Base-by-base conservation (phyloP, 768 basidiomycete species). In the Mycena alexandri region DNA sequence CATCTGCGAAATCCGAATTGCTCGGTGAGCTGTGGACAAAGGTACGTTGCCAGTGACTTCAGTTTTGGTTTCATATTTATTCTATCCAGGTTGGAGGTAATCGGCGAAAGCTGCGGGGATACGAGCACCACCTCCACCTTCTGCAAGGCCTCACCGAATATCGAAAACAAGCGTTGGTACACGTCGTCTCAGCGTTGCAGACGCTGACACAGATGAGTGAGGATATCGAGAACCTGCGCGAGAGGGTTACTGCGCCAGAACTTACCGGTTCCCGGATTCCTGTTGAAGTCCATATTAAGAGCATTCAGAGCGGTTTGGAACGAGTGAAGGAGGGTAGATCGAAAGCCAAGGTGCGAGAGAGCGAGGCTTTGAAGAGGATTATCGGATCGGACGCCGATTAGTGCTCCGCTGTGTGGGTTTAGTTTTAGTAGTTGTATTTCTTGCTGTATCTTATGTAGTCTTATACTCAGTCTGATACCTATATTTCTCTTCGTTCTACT, bases 181-280 rank as follows among this genome's bases (percentile, higher is more conserved):
- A 91, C 67, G 91, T 94, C n/a, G 84, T 83, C 36, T 86, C 86
- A 0, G 86, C 91, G 16, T 73, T 92, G 71, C 88, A 89, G 57
- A 83, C 87, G 12, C 78, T 94, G 67, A 78, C 86, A 33, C 80
- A 81, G 43, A 86, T 93, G 88, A 86, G 86, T 69, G 88, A 86
- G 41, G 92, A 93, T 68, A 88, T 94, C 83, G 91, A 92, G 74
- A 91, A 92, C 48, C 78, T 94, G 66, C 82, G 93, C 67, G 90
- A 92, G 73, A 82, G 90, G 19, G 90, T 92, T 1, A 85, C 91
- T 5, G 85, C 87, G 36, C 92, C 93, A 1, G 87, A 88, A 55
- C 77, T 94, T 6, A 75, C 86, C 13, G 88, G 86, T 6, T 77
- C 85, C n/a, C 80, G 79, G 46, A 81, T 93, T 17, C 90, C 92